Percentiles rank a stretch among this genome's conserved stretches.
Conservation (phyloP, 371 early-diverging fungal genomes). For the Saksenaea oblongispora region DNA sequence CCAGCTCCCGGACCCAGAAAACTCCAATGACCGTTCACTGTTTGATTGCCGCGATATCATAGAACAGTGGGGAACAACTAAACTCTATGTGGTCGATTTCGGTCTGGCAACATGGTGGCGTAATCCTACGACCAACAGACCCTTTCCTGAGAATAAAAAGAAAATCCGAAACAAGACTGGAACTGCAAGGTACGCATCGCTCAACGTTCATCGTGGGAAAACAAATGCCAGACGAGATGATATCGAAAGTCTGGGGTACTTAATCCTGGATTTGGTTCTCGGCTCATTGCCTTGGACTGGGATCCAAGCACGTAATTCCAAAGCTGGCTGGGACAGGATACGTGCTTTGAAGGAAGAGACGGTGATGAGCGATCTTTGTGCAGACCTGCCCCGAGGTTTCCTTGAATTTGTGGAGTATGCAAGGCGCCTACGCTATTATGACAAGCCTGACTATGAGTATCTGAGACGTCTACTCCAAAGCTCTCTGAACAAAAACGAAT, state of each 20-base stretch:
- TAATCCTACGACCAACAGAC: slow-evolving; percentile 41
- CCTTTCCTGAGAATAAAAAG: slow-evolving; percentile 46
- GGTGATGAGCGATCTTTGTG: slow-evolving; percentile 54
- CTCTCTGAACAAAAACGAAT: slow-evolving; percentile 29
- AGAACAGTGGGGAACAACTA: slow-evolving; percentile 26
- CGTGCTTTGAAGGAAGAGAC: slow-evolving; percentile 54
- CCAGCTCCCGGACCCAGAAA: slow-evolving; percentile 30
- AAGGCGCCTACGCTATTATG: slow-evolving; percentile 81
- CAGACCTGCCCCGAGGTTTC: slow-evolving; percentile 57
- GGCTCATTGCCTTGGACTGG: slow-evolving; percentile 67
- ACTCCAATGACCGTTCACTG: slow-evolving; percentile 13
- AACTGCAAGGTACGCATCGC: slow-evolving; percentile 66
- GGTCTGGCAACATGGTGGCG: slow-evolving; percentile 56
- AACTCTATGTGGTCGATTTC: slow-evolving; percentile 57
- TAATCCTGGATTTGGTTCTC: slow-evolving; percentile 57
- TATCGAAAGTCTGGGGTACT: slow-evolving; percentile 61
- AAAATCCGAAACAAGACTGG: slow-evolving; percentile 55
- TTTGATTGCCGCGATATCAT: slow-evolving; percentile 31
- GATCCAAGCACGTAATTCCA: slow-evolving; percentile 57
- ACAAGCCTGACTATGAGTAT: slow-evolving; percentile 89
- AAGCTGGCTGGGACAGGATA: slow-evolving; percentile 67
- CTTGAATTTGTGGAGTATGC: slow-evolving; percentile 73
- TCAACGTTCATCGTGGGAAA: slow-evolving; percentile 61
- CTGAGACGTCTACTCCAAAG: slow-evolving; percentile 45
- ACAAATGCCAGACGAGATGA: slow-evolving; percentile 64